Evolutionary conservation across 1,139 yeast species (phyloP), one percentile per base, ranked within the genome.

Genomic region (Yamadazyma buinensis): DNA sequence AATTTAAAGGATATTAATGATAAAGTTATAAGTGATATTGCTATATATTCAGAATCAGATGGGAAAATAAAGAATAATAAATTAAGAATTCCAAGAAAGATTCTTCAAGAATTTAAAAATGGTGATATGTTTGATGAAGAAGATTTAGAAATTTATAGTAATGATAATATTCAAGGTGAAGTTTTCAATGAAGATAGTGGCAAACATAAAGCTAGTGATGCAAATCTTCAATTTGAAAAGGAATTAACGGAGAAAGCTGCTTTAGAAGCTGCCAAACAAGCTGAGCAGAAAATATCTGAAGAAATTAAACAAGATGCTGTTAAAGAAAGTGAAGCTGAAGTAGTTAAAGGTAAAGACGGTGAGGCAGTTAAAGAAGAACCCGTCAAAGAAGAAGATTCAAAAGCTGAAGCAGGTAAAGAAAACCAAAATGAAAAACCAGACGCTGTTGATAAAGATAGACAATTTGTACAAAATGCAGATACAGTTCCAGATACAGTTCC

Each of bases 1-100:
- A 36, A 24, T 4, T 15, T 35, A 7, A 38, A 38, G 11, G 26
- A 31, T 15, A 19, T 29, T 10, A 34, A 28, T 19, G 40, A 42
- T 18, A 15, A 20, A 12, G 72, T 66, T 6, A 52, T 69, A 17
- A 44, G 64, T n/a, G 73, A 68, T 42, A 48, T 68, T 10, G 71
- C 71, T 3, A 51, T 68, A 5, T 47, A 50, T n/a, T 50, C 59
- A 29, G 54, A 57, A 2, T 32, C 33, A 1, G 73, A 67, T 39
- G 38, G 51, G 11, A 49, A 48, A 30, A 55, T 66, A 21, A 43
- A 49, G 28, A 72, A 70, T 2, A 67, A 68, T 41, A 55, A 47
- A 22, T 14, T 32, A 23, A 53, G 56, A 33, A 36, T 52, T 12
- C 75, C 75, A 0, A 32, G 34, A 21, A 42, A 52, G 21, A 46